Conservation (phyloP, 2,329 filamentous ascomycete genomes). For the Curvularia sp. region DNA sequence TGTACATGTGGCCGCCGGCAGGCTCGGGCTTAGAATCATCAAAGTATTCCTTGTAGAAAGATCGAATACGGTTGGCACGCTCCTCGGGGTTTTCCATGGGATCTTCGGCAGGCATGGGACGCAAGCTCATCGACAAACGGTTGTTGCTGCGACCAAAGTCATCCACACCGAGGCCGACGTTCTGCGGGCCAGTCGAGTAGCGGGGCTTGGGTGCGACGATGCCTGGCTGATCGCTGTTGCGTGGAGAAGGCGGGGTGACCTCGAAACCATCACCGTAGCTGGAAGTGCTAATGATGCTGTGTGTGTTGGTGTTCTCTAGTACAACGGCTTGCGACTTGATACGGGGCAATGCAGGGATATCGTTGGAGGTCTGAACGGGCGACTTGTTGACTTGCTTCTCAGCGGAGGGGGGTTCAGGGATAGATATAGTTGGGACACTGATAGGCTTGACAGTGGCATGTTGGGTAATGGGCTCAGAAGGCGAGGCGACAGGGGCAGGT, state of each 20-base stretch:
- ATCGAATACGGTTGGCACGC: constrained; percentile 93
- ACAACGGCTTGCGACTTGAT: constrained; percentile 49
- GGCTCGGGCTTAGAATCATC: constrained; percentile 73
- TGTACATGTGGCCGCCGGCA: constrained; percentile 45
- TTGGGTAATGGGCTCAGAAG: constrained; percentile 33
- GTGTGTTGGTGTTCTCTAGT: constrained; percentile 44
- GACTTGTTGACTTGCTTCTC: constrained; percentile 36
- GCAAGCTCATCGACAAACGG: constrained; percentile 68
- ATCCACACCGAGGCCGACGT: constrained; percentile 40
- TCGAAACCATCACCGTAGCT: constrained; percentile 65
- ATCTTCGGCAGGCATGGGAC: constrained; percentile 87
- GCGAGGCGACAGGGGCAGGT: constrained; percentile 20
- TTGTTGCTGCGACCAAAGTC: constrained; percentile 52
- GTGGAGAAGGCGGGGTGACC: constrained; percentile 55
- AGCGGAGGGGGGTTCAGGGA: constrained; percentile 30
- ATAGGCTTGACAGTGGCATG: constrained; percentile 50
- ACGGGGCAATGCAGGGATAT: constrained; percentile 33
- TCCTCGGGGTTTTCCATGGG: constrained; percentile 90
- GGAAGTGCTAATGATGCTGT: constrained; percentile 57
- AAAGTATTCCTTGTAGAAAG: constrained; percentile 99
- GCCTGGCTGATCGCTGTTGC: constrained; percentile 29
- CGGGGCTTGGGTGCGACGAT: constrained; percentile 41
- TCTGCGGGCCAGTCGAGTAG: constrained; percentile 29
- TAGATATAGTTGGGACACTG: constrained; percentile 34
- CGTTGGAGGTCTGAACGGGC: constrained; percentile 31